A percentile compares a stretch with the other conserved stretches of the same genome.
Evolutionary conservation across 106 monocot genomes (phyloP).

Genomic region (Xerophyta viscosa): DNA sequence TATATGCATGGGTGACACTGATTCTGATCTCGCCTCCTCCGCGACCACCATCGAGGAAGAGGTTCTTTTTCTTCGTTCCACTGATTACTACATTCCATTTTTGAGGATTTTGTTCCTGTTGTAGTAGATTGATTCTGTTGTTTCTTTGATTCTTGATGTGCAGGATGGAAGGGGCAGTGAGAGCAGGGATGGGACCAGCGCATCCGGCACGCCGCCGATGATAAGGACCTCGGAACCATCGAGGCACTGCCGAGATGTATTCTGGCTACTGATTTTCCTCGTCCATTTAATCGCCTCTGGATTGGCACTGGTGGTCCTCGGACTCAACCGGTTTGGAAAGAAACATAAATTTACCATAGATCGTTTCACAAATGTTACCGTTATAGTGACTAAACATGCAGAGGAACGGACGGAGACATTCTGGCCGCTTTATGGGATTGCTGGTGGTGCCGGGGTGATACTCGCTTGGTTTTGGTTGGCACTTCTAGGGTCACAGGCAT

Average conservation of each 20-base stretch:
- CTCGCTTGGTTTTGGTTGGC: slow-evolving; percentile 69
- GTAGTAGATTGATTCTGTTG: too few relatives aligned
- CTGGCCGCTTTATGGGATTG: slow-evolving; percentile 87
- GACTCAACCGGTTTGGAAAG: slow-evolving; percentile 59
- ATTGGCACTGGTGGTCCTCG: slow-evolving; percentile 41
- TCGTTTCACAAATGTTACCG: slow-evolving; percentile 52
- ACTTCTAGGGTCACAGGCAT: slow-evolving; percentile 45
- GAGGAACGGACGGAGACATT: slow-evolving; percentile 40
- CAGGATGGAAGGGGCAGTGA: slow-evolving; percentile 15
- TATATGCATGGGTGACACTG: too few relatives aligned
- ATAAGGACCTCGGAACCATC: slow-evolving; percentile 5
- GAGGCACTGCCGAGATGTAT: slow-evolving; percentile 83
- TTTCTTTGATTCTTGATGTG: too few relatives aligned
- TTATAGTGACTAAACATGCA: slow-evolving; percentile 3
- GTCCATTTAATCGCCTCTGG: slow-evolving; percentile 64
- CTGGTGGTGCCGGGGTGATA: slow-evolving; percentile 52
- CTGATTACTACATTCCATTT: too few relatives aligned
- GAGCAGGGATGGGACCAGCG: slow-evolving; percentile 7
- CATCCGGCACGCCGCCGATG: slow-evolving; percentile 9
- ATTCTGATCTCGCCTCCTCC: too few relatives aligned
- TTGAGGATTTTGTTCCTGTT: too few relatives aligned
- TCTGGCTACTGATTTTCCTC: slow-evolving; percentile 76
- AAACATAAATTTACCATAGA: slow-evolving; percentile 72
- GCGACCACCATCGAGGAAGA: too few relatives aligned
- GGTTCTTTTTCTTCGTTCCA: too few relatives aligned